A percentile compares a stretch with the other conserved stretches of the same genome.
phyloP scores from a whole-genome alignment of 768 basidiomycete genomes.

The Tricholoma flavovirens region DNA sequence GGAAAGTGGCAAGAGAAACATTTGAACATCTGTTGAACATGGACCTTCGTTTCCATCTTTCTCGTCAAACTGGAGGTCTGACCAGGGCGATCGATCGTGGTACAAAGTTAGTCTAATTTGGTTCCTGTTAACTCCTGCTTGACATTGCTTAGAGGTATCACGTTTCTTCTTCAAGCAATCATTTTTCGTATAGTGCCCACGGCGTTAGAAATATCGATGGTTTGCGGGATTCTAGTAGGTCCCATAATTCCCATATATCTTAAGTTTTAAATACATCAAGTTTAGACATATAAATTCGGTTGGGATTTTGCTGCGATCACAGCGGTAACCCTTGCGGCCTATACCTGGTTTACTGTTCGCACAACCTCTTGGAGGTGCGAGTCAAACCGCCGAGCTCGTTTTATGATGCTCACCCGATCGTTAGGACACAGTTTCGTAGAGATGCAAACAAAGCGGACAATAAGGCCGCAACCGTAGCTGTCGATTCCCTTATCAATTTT shows the following conservation, averaged over 20 bases:
- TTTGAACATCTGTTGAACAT: constrained; percentile 91
- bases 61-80: constrained; percentile 91
- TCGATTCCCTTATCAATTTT: constrained; percentile 96
- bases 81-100: constrained; percentile 96
- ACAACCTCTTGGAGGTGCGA: constrained; percentile 93
- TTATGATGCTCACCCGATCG: constrained; percentile 2
- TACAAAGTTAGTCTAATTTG: constrained; percentile 65
- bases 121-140: neutral
- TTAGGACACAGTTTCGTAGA: constrained; percentile 86
- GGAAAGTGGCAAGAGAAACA: constrained; percentile 92
- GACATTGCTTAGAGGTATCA: constrained; percentile 68
- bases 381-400: neutral
- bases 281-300: constrained; percentile 93
- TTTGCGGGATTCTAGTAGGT: constrained; percentile 91
- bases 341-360: constrained; percentile 95
- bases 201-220: constrained; percentile 91
- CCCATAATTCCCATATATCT: neutral
- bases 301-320: constrained; percentile 97
- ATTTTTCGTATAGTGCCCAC: constrained; percentile 95
- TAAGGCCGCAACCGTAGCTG: constrained; percentile 87
- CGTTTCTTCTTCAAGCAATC: constrained; percentile 88
- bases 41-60: constrained; percentile 88
- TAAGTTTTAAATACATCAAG: neutral
- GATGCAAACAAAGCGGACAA: constrained; percentile 97
- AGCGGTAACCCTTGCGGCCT: constrained; percentile 74